Evolutionary conservation across 805 yeast species (phyloP), one percentile per base, ranked within the genome.

Genomic region (Lachancea dasiensis): DNA sequence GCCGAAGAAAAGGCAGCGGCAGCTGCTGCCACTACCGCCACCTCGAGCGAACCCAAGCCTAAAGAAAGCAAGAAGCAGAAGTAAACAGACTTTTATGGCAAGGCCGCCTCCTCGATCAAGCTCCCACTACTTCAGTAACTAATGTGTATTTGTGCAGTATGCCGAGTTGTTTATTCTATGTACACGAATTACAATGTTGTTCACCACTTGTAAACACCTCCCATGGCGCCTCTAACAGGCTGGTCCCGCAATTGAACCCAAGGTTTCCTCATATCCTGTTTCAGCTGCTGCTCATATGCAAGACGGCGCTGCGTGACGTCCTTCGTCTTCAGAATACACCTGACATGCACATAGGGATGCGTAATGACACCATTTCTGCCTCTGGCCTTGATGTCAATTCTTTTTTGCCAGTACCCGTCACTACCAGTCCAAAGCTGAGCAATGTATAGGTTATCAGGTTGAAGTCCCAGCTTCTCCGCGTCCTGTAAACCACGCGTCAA

Each of bases 381-480:
- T 67, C 97, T 79, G 47, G 92, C 95, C 66, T 86, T 87, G 56
- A 73, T 70, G 50, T 90, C 96, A 7, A 78, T 61, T 58, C 92
- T 73, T 59, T 76, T 80, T 20, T 56, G 52, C 79, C 82, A 77
- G 36, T 63, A 54, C 15, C 95, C 95, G 60, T 90, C 97, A 40
- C 87, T 79, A 28, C 96, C 97, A 19, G 79, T 79, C 97, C 97
- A 90, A 42, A 87, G 76, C 54, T 84, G 84, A 30, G 80, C 75
- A 40, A 90, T 73, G 51, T 81, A 85, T 29, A 87, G 59, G 26
- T 73, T 73, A 42, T 80, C 73, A 17, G 77, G 72, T 44, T 79
- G 63, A 44, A 82, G 61, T 3, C 79, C 77, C 46, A 81, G 60
- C 27, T 64, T 66, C 40, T 73, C 65, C 16, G 89, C 86, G 52